These are phyloP conservation scores for Xylaria flabelliformis DNA, from an alignment of 495 filamentous ascomycete species.

Conservation along the genomic window DNA sequence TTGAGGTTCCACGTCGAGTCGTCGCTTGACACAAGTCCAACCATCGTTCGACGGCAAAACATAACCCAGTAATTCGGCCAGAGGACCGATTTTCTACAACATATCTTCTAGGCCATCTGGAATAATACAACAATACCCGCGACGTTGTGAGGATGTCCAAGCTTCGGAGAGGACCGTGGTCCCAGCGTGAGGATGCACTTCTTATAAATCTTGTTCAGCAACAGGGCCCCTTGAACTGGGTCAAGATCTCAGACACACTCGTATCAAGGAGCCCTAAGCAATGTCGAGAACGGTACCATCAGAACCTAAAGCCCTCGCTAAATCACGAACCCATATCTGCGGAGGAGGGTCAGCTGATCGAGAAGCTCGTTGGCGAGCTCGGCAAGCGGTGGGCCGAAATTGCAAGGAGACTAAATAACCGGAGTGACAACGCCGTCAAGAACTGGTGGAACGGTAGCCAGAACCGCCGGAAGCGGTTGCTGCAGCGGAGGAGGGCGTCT, in stretches of 20 bases:
- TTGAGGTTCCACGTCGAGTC: background rate
- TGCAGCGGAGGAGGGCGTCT: constrained; percentile 34
- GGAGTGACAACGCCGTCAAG: constrained; percentile 98
- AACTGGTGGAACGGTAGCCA: constrained; percentile 99
- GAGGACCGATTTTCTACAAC: background rate
- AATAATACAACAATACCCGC: constrained; percentile 18
- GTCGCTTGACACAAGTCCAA: background rate
- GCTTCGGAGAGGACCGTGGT: constrained; percentile 80
- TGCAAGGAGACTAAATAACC: constrained; percentile 79
- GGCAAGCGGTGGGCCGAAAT: constrained; percentile 97
- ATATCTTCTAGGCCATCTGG: background rate
- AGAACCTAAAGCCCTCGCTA: constrained; percentile 90
- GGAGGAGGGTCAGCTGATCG: constrained; percentile 85
- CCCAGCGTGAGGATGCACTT: constrained; percentile 75
- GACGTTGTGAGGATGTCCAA: constrained; percentile 63
- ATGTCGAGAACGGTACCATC: constrained; percentile 93
- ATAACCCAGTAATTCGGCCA: background rate
- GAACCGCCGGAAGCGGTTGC: constrained; percentile 69
- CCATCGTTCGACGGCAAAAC: background rate
- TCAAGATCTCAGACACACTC: constrained; percentile 80
- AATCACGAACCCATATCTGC: constrained; percentile 92
- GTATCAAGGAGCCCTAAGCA: constrained; percentile 88
- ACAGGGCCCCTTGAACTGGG: constrained; percentile 90
- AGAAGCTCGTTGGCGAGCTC: constrained; percentile 78
- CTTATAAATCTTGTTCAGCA: constrained; percentile 75